These are phyloP conservation scores for Suillus discolor DNA, from an alignment of 768 basidiomycete species.

Conservation along the genomic window DNA sequence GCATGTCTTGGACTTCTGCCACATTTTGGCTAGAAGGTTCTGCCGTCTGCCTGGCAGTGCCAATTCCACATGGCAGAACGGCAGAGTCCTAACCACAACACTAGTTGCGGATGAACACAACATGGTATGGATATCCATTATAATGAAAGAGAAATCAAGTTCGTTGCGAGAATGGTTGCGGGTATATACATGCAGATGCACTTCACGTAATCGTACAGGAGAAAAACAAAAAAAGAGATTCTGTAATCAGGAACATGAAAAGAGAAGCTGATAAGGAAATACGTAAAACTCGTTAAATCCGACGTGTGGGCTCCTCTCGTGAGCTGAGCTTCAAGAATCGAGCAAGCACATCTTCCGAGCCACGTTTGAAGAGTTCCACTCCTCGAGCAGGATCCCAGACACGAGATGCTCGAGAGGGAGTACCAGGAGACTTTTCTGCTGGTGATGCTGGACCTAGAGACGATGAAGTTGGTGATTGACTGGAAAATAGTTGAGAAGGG, in stretches of 20 bases:
- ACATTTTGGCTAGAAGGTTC: too few species aligned
- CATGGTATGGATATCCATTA: neutral
- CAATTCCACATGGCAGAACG: too few species aligned
- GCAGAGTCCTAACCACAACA: too few species aligned
- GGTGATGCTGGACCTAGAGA: constrained; percentile 57
- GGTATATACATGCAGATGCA: constrained; percentile 3
- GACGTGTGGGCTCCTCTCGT: constrained; percentile 55
- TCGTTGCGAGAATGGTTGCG: neutral
- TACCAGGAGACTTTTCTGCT: constrained; percentile 37
- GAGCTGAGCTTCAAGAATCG: constrained; percentile 81
- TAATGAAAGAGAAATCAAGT: neutral
- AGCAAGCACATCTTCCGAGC: constrained; percentile 85
- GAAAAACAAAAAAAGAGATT: neutral
- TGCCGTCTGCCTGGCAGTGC: too few species aligned
- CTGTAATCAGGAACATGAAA: constrained; percentile 6
- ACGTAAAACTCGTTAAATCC: constrained; percentile 4
- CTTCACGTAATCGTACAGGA: constrained; percentile 4
- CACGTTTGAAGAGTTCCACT: constrained; percentile 83
- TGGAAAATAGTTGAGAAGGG: constrained; percentile 25
- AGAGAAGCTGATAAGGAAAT: neutral
- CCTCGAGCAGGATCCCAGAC: constrained; percentile 88
- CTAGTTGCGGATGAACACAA: too few species aligned
- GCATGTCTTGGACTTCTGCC: too few species aligned
- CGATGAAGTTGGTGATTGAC: constrained; percentile 52
- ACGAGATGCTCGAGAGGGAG: constrained; percentile 52